Base-by-base conservation (phyloP, 345 rosid species). In the Eutrema japonicum region DNA sequence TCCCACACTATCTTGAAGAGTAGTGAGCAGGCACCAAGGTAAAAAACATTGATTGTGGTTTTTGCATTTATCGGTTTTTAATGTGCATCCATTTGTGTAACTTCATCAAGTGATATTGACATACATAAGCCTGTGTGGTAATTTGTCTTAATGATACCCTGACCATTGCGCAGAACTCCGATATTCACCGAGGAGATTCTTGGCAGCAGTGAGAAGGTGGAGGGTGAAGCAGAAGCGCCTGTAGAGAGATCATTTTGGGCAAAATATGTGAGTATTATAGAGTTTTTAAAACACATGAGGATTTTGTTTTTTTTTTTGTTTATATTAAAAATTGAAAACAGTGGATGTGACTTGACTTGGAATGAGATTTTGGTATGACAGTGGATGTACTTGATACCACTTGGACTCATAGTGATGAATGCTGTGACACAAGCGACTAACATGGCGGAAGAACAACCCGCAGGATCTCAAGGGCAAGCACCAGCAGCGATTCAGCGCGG, bases 21-120 rank as follows among this genome's bases (percentile, higher is more conserved):
- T 66, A 66, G 71, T 27, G 71, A 66, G 58, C 70, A 66, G n/a
- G 71, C 71, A 27, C 71, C 71, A 66, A 66, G 71, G 71, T 66
- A 16, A 65, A 10, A 18, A 48, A 64, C 27, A 33, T 6, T n/a
- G 18, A 5, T 11, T 30, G 10, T 48, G 6, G 7, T 3, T 12
- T 54, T 32, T 54, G 1, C 16, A 3, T 10, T 12, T 18, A 6
- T 13, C 3, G 11, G 5, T 33, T 32, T 33, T 12, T 16, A 16
- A 7, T 64, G 10, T 59, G 40, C 35, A 59, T 40, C 64, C 29
- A 40, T 59, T 59, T 58, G 43, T 38, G 2, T 33, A 55, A 33
- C 2, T 11, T 16, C 5, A 5, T 4, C 47, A 10, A 22, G 8
- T 59, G 48, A 18, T 60, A 18, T 64, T 16, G 13, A 7, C 70